phyloP scores from a whole-genome alignment of 108 stramenopile genomes.

The Cyclotella baltica region DNA sequence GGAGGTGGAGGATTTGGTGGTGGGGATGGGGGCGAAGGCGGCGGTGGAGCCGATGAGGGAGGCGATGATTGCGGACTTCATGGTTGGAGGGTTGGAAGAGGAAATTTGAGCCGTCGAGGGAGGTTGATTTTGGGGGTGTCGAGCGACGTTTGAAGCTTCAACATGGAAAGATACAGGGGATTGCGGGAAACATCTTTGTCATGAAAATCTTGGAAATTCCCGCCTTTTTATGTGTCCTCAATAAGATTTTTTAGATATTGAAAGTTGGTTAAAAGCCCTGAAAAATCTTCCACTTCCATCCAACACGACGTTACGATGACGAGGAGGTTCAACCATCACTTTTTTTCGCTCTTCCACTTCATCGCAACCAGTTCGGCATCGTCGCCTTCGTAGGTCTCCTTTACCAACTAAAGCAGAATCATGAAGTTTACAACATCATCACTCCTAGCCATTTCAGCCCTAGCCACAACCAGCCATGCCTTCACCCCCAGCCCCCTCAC shows the following conservation, averaged over 20 bases:
- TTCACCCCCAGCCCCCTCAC: conserved; percentile 34
- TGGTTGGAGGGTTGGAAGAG: conserved; percentile 22
- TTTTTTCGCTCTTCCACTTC: too few species aligned
- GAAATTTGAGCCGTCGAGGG: conserved; percentile 16
- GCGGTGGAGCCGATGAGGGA: conserved; percentile 56
- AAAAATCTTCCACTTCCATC: too few species aligned
- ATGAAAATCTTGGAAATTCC: too few species aligned
- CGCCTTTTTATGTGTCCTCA: too few species aligned
- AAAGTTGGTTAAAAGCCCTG: too few species aligned
- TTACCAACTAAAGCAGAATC: not conserved
- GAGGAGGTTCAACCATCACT: too few species aligned
- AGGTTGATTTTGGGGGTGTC: not conserved
- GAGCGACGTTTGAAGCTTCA: too few species aligned
- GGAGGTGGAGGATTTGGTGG: conserved; percentile 38
- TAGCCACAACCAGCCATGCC: conserved; percentile 41
- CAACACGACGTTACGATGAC: too few species aligned
- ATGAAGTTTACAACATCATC: conserved; percentile 62
- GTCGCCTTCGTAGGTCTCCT: not conserved
- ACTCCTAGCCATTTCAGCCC: conserved; percentile 33
- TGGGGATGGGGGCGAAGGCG: conserved; percentile 58
- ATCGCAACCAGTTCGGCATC: not conserved
- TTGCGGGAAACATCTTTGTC: too few species aligned
- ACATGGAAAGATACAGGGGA: too few species aligned
- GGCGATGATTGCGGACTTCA: conserved; percentile 57
- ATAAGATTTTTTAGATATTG: too few species aligned